phyloP scores from a whole-genome alignment of 192 early-diverging fungal species.

The Chytriomyces confervae region DNA sequence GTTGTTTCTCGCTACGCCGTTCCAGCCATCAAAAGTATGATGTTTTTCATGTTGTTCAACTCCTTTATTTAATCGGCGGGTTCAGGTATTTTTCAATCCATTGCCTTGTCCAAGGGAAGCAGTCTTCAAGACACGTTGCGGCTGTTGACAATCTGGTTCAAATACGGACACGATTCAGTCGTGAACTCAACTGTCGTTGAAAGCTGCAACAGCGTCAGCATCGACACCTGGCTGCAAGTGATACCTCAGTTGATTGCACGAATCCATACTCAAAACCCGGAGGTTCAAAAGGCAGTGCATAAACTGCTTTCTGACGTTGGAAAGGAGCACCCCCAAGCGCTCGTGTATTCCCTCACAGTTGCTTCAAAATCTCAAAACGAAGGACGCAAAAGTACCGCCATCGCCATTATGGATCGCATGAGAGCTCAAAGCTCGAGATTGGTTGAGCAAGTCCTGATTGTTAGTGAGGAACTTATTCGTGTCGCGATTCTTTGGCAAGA shows the following conservation, averaged over 20 bases:
- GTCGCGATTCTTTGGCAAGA: constrained; percentile 89
- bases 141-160: constrained; percentile 85
- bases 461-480: constrained; percentile 87
- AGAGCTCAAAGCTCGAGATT: constrained; percentile 69
- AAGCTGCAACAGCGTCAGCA: constrained; percentile 72
- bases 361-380: constrained; percentile 80
- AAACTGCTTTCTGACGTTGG: constrained; percentile 80
- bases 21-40: constrained; percentile 66
- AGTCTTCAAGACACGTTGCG: constrained; percentile 86
- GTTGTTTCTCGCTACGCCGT: constrained; percentile 69
- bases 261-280: constrained; percentile 70
- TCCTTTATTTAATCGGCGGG: background rate
- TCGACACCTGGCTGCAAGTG: constrained; percentile 90
- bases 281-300: constrained; percentile 75
- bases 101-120: constrained; percentile 77
- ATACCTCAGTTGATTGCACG: constrained; percentile 90
- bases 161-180: constrained; percentile 76
- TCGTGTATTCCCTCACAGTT: constrained; percentile 87
- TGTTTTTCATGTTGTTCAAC: background rate
- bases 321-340: constrained; percentile 85
- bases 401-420: constrained; percentile 83
- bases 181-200: constrained; percentile 72
- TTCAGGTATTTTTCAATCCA: constrained; percentile 79
- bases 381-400: constrained; percentile 69
- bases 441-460: constrained; percentile 74